These are phyloP conservation scores for Arachis stenosperma DNA, from an alignment of 306 rosid species.

Conservation along the genomic window DNA sequence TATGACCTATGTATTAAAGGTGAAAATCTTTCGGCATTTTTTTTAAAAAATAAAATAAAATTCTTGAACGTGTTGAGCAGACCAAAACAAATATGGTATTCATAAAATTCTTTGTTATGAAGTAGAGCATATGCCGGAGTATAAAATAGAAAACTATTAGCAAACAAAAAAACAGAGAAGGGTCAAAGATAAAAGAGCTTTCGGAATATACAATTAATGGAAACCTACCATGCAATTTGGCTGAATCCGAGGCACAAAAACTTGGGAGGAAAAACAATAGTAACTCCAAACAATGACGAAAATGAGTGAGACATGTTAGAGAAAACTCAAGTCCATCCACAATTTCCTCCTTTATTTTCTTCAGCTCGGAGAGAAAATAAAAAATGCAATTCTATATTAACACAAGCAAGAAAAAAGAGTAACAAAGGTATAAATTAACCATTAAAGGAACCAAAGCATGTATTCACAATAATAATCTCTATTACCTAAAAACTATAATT, in stretches of 20 bases:
- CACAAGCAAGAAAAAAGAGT: background rate
- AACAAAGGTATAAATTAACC: background rate
- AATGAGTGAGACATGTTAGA: slow-evolving; percentile 23
- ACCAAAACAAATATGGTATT: background rate
- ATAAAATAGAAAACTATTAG: background rate
- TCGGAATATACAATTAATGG: slow-evolving; percentile 10
- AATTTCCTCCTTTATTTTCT: slow-evolving; percentile 13
- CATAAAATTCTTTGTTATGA: background rate
- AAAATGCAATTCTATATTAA: background rate
- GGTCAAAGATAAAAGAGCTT: background rate
- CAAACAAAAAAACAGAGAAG: background rate
- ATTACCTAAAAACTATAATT: slow-evolving; percentile 9
- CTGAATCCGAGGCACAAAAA: background rate
- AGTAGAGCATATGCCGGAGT: background rate
- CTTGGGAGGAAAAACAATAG: background rate
- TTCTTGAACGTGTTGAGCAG: background rate
- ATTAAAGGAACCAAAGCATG: background rate
- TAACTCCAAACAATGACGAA: slow-evolving; percentile 16
- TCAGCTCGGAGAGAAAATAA: background rate
- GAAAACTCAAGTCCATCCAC: slow-evolving; percentile 11
- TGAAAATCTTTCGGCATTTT: background rate
- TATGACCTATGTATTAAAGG: background rate
- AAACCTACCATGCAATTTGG: slow-evolving; percentile 19
- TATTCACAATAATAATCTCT: slow-evolving; percentile 15
- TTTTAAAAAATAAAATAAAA: too few species aligned